Evolutionary conservation across 352 stramenopile species (phyloP).

Genomic region (Pythium sukuiense): DNA sequence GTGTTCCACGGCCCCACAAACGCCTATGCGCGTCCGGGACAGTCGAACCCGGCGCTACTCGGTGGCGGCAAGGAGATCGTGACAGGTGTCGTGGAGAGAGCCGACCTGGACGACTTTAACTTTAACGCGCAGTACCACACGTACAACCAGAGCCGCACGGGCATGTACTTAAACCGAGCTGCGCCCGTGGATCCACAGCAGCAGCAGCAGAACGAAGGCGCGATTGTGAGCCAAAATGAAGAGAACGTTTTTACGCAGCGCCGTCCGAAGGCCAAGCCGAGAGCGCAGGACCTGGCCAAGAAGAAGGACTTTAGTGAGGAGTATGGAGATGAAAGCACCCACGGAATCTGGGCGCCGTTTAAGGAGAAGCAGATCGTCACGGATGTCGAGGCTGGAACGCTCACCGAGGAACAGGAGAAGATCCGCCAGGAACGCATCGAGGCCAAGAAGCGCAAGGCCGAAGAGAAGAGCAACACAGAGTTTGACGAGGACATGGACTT

Average conservation of each 20-base stretch:
- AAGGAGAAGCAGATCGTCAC: slow-evolving; percentile 48
- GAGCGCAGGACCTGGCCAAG: slow-evolving; percentile 28
- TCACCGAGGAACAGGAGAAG: slow-evolving; percentile 54
- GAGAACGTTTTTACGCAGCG: slow-evolving; percentile 31
- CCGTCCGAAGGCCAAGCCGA: slow-evolving; percentile 10
- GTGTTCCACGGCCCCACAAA: slow-evolving; percentile 45
- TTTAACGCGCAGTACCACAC: slow-evolving; percentile 85
- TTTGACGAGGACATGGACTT: slow-evolving; percentile 86
- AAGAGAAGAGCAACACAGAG: slow-evolving; percentile 38
- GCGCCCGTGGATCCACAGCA: neutral
- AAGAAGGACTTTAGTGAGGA: slow-evolving; percentile 32
- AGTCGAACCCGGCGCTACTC: slow-evolving; percentile 37
- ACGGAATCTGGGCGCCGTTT: slow-evolving; percentile 70
- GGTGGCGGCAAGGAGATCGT: slow-evolving; percentile 73
- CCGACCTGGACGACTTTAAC: slow-evolving; percentile 71
- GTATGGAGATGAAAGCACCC: slow-evolving; percentile 40
- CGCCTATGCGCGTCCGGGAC: slow-evolving; percentile 20
- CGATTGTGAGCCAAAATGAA: slow-evolving; percentile 18
- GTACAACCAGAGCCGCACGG: slow-evolving; percentile 53
- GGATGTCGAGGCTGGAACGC: slow-evolving; percentile 48
- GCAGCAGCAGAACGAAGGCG: neutral
- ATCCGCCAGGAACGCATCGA: slow-evolving; percentile 54
- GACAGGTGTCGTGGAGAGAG: slow-evolving; percentile 72
- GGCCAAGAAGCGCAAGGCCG: slow-evolving; percentile 53
- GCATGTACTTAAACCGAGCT: slow-evolving; percentile 24